Conservation (phyloP, 1,139 yeast species). For the Geotrichum macrosporum region DNA sequence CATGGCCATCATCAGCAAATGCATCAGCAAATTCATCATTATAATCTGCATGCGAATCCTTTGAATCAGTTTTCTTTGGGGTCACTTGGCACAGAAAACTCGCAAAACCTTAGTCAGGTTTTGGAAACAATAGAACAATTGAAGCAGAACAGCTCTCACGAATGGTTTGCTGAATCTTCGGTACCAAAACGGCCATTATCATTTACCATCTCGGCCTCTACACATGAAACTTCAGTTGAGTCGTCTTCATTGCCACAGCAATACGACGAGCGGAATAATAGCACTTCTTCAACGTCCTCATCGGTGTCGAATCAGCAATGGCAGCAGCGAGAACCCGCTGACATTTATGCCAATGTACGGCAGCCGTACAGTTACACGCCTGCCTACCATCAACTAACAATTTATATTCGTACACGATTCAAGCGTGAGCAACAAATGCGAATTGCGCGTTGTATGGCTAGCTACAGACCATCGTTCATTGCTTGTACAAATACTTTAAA, state of each 20-base stretch:
- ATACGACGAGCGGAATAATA: constrained; percentile 1
- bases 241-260: too few relatives aligned
- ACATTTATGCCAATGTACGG: constrained; percentile 31
- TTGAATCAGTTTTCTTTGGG: constrained; percentile 28
- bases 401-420: constrained; percentile 69
- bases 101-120: constrained; percentile 17
- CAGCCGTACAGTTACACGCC: constrained; percentile 82
- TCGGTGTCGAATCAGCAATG: constrained; percentile 1
- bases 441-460: constrained; percentile 86
- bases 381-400: constrained; percentile 78
- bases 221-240: neutral
- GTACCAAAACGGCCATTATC: constrained; percentile 20
- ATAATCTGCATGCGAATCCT: constrained; percentile 20
- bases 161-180: constrained; percentile 13
- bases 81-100: constrained; percentile 9
- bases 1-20: neutral
- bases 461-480: constrained; percentile 84
- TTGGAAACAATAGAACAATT: constrained; percentile 19
- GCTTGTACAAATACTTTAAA: constrained; percentile 86
- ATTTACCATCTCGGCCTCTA: constrained; percentile 16
- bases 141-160: constrained; percentile 10
- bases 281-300: constrained; percentile 4
- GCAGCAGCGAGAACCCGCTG: constrained; percentile 30
- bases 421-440: constrained; percentile 66
- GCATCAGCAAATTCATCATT: neutral